These are phyloP conservation scores for Aspergillus sp. DNA, from an alignment of 2,329 filamentous ascomycete species.

Conservation along the genomic window DNA sequence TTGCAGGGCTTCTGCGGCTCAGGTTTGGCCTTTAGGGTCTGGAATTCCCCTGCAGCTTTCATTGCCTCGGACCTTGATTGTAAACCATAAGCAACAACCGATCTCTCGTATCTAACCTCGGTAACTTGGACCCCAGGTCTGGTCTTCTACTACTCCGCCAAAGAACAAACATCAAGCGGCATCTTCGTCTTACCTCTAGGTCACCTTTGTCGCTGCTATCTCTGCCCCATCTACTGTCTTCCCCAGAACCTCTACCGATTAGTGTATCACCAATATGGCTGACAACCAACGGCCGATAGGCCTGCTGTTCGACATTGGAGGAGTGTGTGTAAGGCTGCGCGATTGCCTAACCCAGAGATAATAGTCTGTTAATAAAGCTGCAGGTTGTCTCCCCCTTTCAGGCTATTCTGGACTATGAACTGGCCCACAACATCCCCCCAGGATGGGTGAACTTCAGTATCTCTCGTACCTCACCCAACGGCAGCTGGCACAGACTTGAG, in stretches of 20 bases:
- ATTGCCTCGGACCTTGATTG: background rate
- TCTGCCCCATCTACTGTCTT: background rate
- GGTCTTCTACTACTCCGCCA: constrained; percentile 13
- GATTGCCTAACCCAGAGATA: background rate
- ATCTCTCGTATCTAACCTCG: constrained; percentile 28
- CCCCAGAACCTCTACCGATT: background rate
- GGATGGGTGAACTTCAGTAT: constrained; percentile 94
- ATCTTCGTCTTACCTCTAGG: background rate
- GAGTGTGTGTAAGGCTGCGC: constrained; percentile 76
- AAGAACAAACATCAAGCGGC: background rate
- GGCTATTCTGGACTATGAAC: constrained; percentile 88
- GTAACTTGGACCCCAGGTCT: constrained; percentile 21
- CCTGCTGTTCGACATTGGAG: constrained; percentile 91
- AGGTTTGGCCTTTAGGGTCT: background rate
- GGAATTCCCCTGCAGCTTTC: background rate
- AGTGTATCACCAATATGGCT: constrained; percentile 35
- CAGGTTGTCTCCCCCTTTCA: constrained; percentile 91
- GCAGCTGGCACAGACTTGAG: constrained; percentile 87
- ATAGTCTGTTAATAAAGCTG: constrained; percentile 10
- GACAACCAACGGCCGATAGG: constrained; percentile 63
- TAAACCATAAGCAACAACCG: background rate
- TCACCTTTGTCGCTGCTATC: too few relatives aligned
- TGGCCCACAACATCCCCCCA: constrained; percentile 71
- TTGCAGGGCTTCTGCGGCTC: background rate
- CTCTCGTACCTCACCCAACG: constrained; percentile 72